Conservation (phyloP, 257 asterid species). For the Gentiana dahurica region DNA sequence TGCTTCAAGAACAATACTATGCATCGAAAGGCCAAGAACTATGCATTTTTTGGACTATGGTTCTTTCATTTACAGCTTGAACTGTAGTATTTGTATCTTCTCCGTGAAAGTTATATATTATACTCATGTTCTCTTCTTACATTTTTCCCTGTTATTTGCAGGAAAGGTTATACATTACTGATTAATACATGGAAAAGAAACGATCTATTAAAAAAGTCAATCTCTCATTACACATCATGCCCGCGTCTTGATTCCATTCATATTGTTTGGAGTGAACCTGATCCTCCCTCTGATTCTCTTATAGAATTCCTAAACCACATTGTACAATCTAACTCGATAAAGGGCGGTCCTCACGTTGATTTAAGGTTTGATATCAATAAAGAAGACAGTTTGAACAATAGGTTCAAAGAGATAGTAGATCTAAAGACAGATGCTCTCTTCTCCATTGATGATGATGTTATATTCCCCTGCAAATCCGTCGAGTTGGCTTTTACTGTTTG, state of each 20-base stretch:
- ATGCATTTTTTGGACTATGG: no score
- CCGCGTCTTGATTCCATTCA: constrained; percentile 61
- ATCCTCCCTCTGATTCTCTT: constrained; percentile 61
- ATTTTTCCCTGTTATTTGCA: constrained; percentile 18
- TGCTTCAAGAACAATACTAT: no score
- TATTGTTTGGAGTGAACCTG: constrained; percentile 79
- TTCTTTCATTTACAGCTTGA: background rate
- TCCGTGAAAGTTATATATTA: background rate
- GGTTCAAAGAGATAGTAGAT: constrained; percentile 74
- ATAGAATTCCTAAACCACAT: constrained; percentile 36
- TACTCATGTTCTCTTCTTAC: background rate
- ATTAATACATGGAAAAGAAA: constrained; percentile 89
- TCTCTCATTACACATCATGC: constrained; percentile 68
- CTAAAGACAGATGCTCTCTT: constrained; percentile 66
- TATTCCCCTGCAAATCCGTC: constrained; percentile 63
- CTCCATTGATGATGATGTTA: constrained; percentile 73
- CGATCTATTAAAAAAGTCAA: constrained; percentile 65
- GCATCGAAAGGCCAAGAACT: no score
- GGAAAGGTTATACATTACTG: constrained; percentile 69
- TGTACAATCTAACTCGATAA: constrained; percentile 24
- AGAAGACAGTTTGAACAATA: constrained; percentile 85
- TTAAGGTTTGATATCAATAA: constrained; percentile 53
- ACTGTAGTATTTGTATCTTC: background rate
- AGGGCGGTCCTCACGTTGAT: constrained; percentile 39
- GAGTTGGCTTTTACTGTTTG: constrained; percentile 66